A percentile compares a stretch with the other conserved stretches of the same genome.
phyloP scores from a whole-genome alignment of 1,284 basidiomycete species.

The Entoloma clypeatum region DNA sequence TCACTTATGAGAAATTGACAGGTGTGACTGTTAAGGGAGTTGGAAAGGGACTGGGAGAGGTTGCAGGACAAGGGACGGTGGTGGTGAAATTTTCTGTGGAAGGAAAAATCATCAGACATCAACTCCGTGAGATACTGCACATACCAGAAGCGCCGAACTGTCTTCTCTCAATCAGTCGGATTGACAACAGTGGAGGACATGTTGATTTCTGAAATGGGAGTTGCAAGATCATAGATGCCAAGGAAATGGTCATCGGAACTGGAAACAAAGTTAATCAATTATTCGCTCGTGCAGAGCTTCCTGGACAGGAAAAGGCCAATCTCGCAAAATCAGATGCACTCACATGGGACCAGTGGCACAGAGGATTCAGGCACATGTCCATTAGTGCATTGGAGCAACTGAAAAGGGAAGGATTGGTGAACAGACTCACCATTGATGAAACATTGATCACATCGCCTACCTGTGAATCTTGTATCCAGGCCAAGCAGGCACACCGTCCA shows the following conservation, averaged over 20 bases:
- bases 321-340: conserved; percentile 9
- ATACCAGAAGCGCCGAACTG: conserved; percentile 20
- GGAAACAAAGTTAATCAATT: conserved; percentile 13
- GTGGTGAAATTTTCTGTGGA: conserved; percentile 17
- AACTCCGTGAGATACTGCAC: conserved; percentile 16
- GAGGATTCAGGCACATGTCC: conserved; percentile 19
- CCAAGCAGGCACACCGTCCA: conserved; percentile 10
- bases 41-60: conserved; percentile 8
- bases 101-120: conserved; percentile 17
- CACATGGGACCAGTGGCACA: conserved; percentile 23
- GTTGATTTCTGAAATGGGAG: conserved; percentile 15
- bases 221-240: conserved; percentile 14
- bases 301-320: conserved; percentile 11
- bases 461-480: conserved; percentile 14
- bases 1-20: conserved; percentile 13
- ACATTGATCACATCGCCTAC: conserved; percentile 18
- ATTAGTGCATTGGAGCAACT: conserved; percentile 16
- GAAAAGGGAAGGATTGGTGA: conserved; percentile 14
- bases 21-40: conserved; percentile 17
- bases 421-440: conserved; percentile 20
- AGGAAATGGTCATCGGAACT: conserved; percentile 12
- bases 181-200: conserved; percentile 18
- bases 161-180: conserved; percentile 19
- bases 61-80: conserved; percentile 17
- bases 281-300: conserved; percentile 17